These are phyloP conservation scores for Podospora tetraspora DNA, from an alignment of 495 filamentous ascomycete genomes.

Conservation along the genomic window DNA sequence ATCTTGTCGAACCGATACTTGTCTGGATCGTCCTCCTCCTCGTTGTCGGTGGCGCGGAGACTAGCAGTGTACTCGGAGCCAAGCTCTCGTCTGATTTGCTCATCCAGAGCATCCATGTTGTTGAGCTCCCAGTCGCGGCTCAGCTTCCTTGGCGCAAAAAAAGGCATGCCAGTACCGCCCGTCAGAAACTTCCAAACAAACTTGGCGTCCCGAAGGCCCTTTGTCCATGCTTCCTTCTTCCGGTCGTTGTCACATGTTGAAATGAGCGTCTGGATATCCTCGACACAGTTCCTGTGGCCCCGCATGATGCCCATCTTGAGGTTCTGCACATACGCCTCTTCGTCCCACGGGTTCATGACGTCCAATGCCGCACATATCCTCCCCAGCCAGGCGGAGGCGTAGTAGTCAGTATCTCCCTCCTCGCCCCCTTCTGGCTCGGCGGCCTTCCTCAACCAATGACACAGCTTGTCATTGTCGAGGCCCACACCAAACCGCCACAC, in stretches of 20 bases:
- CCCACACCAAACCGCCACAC: conserved; percentile 7
- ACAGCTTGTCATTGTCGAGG: background rate
- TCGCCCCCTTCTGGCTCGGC: background rate
- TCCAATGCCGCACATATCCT: conserved; percentile 6
- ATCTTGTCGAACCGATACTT: conserved; percentile 16
- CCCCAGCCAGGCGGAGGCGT: conserved; percentile 12
- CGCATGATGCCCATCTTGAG: conserved; percentile 5
- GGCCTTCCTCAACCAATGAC: conserved; percentile 10
- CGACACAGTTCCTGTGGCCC: conserved; percentile 4
- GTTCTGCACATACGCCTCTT: conserved; percentile 8
- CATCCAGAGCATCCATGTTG: conserved; percentile 9
- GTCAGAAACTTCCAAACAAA: background rate
- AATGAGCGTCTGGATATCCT: conserved; percentile 9
- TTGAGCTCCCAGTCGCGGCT: conserved; percentile 9
- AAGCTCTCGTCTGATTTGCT: conserved; percentile 8
- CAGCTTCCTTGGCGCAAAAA: conserved; percentile 11
- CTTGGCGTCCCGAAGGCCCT: background rate
- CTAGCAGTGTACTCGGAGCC: conserved; percentile 2
- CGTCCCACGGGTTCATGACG: conserved; percentile 6
- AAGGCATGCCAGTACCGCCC: conserved; percentile 13
- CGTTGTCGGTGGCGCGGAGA: conserved; percentile 3
- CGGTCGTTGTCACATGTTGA: background rate
- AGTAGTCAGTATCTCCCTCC: conserved; percentile 4
- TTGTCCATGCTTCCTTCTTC: conserved; percentile 2
- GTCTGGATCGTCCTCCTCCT: background rate